Percentiles rank a stretch among this genome's conserved stretches.
Evolutionary conservation across 495 filamentous ascomycete species (phyloP).

Genomic region (Penicillium subrubescens): DNA sequence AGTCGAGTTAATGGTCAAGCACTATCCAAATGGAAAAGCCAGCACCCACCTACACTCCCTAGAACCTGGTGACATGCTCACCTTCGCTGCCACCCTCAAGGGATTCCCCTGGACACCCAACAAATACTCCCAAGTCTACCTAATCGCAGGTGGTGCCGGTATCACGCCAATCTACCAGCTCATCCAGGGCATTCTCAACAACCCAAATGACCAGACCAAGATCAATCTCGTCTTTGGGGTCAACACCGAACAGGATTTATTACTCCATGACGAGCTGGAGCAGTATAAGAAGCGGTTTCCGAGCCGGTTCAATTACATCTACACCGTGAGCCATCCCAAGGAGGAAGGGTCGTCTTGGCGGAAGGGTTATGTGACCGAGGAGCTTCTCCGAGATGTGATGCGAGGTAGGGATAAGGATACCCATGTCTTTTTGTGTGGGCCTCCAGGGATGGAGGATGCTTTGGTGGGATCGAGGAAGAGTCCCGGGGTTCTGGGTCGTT

Average conservation of each 20-base stretch:
- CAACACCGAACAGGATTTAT: conserved; percentile 62
- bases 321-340: conserved; percentile 56
- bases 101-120: conserved; percentile 59
- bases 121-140: conserved; percentile 53
- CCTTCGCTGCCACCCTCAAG: conserved; percentile 52
- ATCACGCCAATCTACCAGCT: conserved; percentile 68
- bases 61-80: conserved; percentile 58
- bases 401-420: conserved; percentile 38
- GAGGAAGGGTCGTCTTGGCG: conserved; percentile 34
- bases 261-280: conserved; percentile 57
- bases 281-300: conserved; percentile 55
- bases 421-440: conserved; percentile 66
- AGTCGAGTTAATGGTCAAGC: conserved; percentile 63
- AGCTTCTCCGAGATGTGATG: conserved; percentile 55
- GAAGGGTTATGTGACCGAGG: conserved; percentile 59
- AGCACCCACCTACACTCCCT: conserved; percentile 64
- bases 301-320: conserved; percentile 58
- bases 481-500: conserved; percentile 47
- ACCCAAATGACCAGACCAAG: conserved; percentile 62
- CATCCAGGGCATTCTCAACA: conserved; percentile 59
- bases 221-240: conserved; percentile 68
- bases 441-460: conserved; percentile 61
- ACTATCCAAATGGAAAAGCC: conserved; percentile 64
- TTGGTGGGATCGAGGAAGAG: conserved; percentile 47
- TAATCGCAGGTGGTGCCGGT: conserved; percentile 65